A percentile compares a stretch with the other conserved stretches of the same genome.
These are phyloP conservation scores for Xylariaceae sp. DNA, from an alignment of 2,329 filamentous ascomycete genomes.

Conservation along the genomic window DNA sequence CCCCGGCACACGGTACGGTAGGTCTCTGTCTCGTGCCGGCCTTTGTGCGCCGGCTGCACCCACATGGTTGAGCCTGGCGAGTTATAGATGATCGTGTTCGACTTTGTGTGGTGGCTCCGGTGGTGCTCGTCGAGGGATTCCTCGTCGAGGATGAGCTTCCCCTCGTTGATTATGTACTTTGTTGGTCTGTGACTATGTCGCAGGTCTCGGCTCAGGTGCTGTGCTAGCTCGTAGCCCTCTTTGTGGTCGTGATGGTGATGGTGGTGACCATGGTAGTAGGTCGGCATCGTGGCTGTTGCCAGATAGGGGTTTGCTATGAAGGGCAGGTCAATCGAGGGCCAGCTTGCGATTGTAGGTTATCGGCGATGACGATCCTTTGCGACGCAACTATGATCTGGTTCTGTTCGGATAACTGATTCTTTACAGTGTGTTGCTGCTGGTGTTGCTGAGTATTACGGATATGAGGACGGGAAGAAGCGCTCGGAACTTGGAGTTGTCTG, in stretches of 20 bases:
- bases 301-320: not conserved
- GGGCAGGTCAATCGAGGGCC: not conserved
- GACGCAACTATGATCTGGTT: not conserved
- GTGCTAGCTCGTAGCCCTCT: conserved; percentile 19
- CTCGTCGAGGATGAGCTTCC: conserved; percentile 25
- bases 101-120: conserved; percentile 5
- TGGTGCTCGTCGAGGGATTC: conserved; percentile 12
- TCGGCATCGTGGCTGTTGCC: conserved; percentile 12
- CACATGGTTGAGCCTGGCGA: conserved; percentile 25
- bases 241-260: conserved; percentile 2
- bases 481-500: no score
- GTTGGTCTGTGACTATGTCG: conserved; percentile 22
- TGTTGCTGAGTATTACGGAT: not conserved
- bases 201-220: conserved; percentile 17
- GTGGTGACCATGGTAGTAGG: conserved; percentile 16
- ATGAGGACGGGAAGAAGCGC: not conserved
- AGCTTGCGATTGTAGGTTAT: not conserved
- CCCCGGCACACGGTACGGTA: conserved; percentile 11
- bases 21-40: not conserved
- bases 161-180: conserved; percentile 30
- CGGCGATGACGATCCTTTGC: not conserved
- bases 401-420: not conserved
- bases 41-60: not conserved
- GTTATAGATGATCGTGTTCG: conserved; percentile 31
- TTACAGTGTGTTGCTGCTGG: not conserved